Percentiles rank a stretch among this genome's conserved stretches.
phyloP scores from a whole-genome alignment of 441 rosid genomes.

The Viola pubescens region DNA sequence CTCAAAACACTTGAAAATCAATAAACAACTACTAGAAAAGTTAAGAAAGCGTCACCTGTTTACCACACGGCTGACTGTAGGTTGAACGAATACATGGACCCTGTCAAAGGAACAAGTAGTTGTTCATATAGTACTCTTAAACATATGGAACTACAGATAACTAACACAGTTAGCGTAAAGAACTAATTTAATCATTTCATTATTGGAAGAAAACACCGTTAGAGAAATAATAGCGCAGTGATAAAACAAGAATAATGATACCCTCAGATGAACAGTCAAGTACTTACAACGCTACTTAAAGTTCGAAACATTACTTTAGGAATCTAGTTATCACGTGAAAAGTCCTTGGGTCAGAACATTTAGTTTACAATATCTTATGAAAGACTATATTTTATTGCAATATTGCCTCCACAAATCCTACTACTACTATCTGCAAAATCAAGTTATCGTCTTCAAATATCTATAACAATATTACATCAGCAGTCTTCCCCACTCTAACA shows the following conservation, averaged over 20 bases:
- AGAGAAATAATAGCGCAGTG: too few species aligned
- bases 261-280: not conserved
- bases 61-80: slow-evolving; percentile 81
- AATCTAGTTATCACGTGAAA: too few species aligned
- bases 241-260: not conserved
- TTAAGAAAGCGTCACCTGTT: slow-evolving; percentile 58
- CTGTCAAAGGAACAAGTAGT: slow-evolving; percentile 33
- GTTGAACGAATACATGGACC: slow-evolving; percentile 91
- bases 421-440: too few species aligned
- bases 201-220: not conserved
- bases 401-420: too few species aligned
- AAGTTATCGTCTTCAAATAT: not conserved
- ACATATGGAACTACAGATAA: not conserved
- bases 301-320: too few species aligned
- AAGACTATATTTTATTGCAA: too few species aligned
- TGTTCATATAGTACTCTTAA: slow-evolving; percentile 8
- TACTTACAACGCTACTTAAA: too few species aligned
- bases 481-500: not conserved
- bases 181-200: not conserved
- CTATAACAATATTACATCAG: not conserved
- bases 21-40: slow-evolving; percentile 5
- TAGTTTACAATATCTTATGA: too few species aligned
- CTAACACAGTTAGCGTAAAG: slow-evolving; percentile 1
- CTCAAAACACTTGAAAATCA: not conserved
- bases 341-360: too few species aligned